Evolutionary conservation across 306 rosid species (phyloP), one percentile per base, ranked within the genome.

Genomic region (Citrullus colocynthis): DNA sequence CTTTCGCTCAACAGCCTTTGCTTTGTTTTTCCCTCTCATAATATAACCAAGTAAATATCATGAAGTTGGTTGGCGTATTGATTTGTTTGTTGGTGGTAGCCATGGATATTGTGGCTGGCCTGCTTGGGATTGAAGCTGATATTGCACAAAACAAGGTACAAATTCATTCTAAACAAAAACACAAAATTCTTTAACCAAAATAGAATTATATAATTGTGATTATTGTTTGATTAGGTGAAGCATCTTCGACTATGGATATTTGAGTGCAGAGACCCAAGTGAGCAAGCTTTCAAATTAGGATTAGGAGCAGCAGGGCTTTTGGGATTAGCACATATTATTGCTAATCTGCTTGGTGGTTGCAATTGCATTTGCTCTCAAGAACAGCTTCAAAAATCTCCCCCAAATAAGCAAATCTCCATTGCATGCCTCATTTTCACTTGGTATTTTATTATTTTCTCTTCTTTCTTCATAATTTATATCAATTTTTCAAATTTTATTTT

Each of bases 231-330:
- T 32, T 42, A 42, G 98, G 97, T 88, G 49, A 92, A 92, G 83
- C 96, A 95, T 67, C 74, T 92, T 18, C 89, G 91, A 76, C 37
- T 95, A 56, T 95, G 97, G 96, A 89, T 95, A 83, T 95, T 95
- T 62, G 99, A 95, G 87, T 95, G 99, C 73, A 89, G 89, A 84
- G 88, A 95, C 11, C 99, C 99, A 80, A 95, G 98, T 65, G 86
- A 85, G 28, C 83, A 85, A 54, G 98, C 99, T 36, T 95, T 91
- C 88, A 86, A 86, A 90, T 81, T 90, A 11, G 99, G 97, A 32
- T 80, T 92, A 44, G 92, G 84, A 24, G 97, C 97, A 67, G 93
- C 91, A 30, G 84, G 76, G 39, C 87, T 95, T 59, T 65, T 95
- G 89, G 86, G 78, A 36, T 41, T 87, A 52, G 90, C 98, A 2